Percentiles rank a stretch among this genome's conserved stretches.
Conservation (phyloP, 2,329 filamentous ascomycete genomes). For the Colletotrichum filicis region DNA sequence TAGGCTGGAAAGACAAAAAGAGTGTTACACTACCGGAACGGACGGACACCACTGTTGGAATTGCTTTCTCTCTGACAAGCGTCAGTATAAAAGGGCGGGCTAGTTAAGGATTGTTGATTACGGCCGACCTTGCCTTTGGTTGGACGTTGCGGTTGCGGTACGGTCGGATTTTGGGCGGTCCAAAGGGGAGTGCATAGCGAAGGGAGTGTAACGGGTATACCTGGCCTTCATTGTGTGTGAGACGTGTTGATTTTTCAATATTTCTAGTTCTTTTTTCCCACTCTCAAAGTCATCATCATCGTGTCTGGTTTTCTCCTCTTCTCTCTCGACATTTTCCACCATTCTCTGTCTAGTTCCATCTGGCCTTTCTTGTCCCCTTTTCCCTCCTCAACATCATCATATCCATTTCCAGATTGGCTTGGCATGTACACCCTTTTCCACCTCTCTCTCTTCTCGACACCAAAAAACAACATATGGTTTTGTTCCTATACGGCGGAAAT, state of each 20-base stretch:
- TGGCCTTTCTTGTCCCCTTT: neutral
- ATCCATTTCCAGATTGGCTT: constrained; percentile 15
- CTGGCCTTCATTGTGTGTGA: constrained; percentile 50
- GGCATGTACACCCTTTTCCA: constrained; percentile 18
- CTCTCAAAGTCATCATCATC: constrained; percentile 21
- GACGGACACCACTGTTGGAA: constrained; percentile 41
- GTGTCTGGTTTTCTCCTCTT: neutral
- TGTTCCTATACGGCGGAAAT: constrained; percentile 29
- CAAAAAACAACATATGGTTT: constrained; percentile 21
- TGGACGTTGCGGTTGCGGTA: constrained; percentile 45
- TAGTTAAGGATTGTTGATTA: constrained; percentile 35
- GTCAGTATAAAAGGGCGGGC: constrained; percentile 37
- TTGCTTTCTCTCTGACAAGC: constrained; percentile 41
- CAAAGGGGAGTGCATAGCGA: constrained; percentile 51
- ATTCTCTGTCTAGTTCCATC: neutral
- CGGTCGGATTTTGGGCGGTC: constrained; percentile 33
- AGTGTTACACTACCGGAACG: constrained; percentile 42
- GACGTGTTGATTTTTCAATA: constrained; percentile 29
- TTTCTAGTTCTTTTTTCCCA: constrained; percentile 17
- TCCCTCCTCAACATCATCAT: neutral
- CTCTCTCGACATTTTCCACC: neutral
- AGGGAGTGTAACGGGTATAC: constrained; percentile 53
- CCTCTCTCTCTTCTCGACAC: constrained; percentile 25
- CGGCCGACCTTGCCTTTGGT: constrained; percentile 34
- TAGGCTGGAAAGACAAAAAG: constrained; percentile 56